Percentiles rank a stretch among this genome's conserved stretches.
These are phyloP conservation scores for Boechera divaricarpa DNA, from an alignment of 345 rosid species.

Conservation along the genomic window DNA sequence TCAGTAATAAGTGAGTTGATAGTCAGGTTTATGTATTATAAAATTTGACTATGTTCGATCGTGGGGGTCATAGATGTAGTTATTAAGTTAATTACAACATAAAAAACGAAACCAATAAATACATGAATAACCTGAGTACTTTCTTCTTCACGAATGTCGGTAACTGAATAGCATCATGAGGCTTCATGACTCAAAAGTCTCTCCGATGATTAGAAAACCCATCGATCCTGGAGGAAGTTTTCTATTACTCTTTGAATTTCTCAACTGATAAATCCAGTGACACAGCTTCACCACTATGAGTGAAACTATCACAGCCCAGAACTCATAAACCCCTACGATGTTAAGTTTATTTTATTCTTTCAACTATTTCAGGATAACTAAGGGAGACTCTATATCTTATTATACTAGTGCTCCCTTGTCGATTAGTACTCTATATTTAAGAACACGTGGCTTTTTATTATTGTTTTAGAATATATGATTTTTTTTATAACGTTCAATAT, in stretches of 20 bases:
- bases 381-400: not conserved
- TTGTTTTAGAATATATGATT: too few relatives aligned
- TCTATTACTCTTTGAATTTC: slow-evolving; percentile 11
- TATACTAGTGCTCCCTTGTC: not conserved
- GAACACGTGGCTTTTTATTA: too few relatives aligned
- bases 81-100: not conserved
- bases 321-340: slow-evolving; percentile 10
- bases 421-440: too few relatives aligned
- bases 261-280: slow-evolving; percentile 33
- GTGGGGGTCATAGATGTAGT: not conserved
- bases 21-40: too few relatives aligned
- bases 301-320: slow-evolving; percentile 12
- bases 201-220: slow-evolving; percentile 44
- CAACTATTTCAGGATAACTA: not conserved
- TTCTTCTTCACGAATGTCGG: slow-evolving; percentile 14
- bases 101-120: not conserved
- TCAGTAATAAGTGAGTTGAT: not conserved
- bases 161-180: slow-evolving; percentile 23
- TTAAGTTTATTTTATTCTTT: not conserved
- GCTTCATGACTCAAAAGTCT: slow-evolving; percentile 38
- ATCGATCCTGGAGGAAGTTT: slow-evolving; percentile 33
- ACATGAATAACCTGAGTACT: slow-evolving; percentile 21
- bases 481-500: too few relatives aligned
- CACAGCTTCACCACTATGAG: slow-evolving; percentile 24
- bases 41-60: too few relatives aligned